phyloP scores from a whole-genome alignment of 108 stramenopile genomes.

The Pseudonitzschia multistriata region DNA sequence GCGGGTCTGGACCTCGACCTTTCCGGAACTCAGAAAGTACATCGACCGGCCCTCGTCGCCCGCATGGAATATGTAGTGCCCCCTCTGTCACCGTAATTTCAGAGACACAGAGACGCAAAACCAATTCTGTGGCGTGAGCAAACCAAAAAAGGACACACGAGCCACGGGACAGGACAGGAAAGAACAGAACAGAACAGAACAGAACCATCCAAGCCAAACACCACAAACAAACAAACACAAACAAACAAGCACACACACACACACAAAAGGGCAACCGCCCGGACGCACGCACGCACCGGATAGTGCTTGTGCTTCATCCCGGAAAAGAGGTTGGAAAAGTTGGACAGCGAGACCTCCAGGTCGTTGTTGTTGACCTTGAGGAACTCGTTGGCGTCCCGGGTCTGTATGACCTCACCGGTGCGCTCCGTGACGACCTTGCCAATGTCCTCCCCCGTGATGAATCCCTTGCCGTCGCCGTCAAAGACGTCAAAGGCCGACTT shows the following conservation, averaged over 20 bases:
- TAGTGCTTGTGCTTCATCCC: conserved; percentile 64
- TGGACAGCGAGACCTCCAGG: conserved; percentile 52
- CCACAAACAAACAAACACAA: too few relatives aligned
- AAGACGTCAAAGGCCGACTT: conserved; percentile 76
- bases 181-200: too few relatives aligned
- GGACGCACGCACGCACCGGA: conserved; percentile 42
- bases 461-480: conserved; percentile 77
- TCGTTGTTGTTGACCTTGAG: conserved; percentile 33
- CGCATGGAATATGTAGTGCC: conserved; percentile 76
- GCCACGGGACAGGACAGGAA: too few relatives aligned
- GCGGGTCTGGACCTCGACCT: conserved; percentile 70
- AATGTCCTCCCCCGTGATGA: conserved; percentile 61
- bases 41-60: conserved; percentile 80
- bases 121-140: too few relatives aligned
- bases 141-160: too few relatives aligned
- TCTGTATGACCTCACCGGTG: conserved; percentile 50
- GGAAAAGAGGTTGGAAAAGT: conserved; percentile 65
- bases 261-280: too few relatives aligned
- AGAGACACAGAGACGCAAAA: not conserved
- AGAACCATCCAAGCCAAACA: too few relatives aligned
- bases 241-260: too few relatives aligned
- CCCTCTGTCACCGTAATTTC: conserved; percentile 23
- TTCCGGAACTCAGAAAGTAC: conserved; percentile 86
- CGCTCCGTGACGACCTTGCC: conserved; percentile 59
- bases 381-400: conserved; percentile 51